These are phyloP conservation scores for Rhizophagus clarus DNA, from an alignment of 192 early-diverging fungal species.

Conservation along the genomic window DNA sequence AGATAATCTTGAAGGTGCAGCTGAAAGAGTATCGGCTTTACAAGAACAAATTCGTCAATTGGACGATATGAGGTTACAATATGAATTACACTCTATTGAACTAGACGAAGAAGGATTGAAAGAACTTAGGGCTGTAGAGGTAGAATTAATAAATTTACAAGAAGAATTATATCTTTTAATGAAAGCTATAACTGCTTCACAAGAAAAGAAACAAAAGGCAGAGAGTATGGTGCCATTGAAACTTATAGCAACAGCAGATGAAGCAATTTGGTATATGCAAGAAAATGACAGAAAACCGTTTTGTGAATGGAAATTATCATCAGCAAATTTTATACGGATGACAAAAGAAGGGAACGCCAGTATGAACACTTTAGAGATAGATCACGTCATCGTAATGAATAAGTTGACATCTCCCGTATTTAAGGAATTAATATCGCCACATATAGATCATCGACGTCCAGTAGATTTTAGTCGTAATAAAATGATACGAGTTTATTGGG, in stretches of 20 bases:
- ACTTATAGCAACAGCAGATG: conserved; percentile 54
- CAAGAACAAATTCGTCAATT: conserved; percentile 62
- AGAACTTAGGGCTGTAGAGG: conserved; percentile 33
- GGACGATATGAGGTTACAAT: conserved; percentile 38
- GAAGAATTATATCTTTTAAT: conserved; percentile 78
- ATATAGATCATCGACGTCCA: conserved; percentile 53
- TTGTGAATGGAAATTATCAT: conserved; percentile 70
- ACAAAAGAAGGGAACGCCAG: conserved; percentile 86
- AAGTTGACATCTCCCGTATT: conserved; percentile 58
- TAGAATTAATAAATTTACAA: conserved; percentile 34
- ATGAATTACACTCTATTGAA: conserved; percentile 28
- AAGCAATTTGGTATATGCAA: conserved; percentile 78
- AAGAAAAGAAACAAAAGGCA: conserved; percentile 59
- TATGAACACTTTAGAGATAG: conserved; percentile 72
- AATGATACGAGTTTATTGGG: conserved; percentile 85
- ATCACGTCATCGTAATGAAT: conserved; percentile 71
- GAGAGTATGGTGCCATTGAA: conserved; percentile 61
- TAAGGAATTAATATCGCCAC: conserved; percentile 61
- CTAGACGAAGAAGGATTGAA: conserved; percentile 36
- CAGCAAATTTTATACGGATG: conserved; percentile 67
- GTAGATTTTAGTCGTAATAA: conserved; percentile 81
- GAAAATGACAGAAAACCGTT: conserved; percentile 64
- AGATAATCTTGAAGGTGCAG: conserved; percentile 61
- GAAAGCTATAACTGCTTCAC: conserved; percentile 62
- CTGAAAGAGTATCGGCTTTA: conserved; percentile 57